Evolutionary conservation across 116 monocot genomes (phyloP), one percentile per base, ranked within the genome.

Genomic region (Thalassia testudinum): DNA sequence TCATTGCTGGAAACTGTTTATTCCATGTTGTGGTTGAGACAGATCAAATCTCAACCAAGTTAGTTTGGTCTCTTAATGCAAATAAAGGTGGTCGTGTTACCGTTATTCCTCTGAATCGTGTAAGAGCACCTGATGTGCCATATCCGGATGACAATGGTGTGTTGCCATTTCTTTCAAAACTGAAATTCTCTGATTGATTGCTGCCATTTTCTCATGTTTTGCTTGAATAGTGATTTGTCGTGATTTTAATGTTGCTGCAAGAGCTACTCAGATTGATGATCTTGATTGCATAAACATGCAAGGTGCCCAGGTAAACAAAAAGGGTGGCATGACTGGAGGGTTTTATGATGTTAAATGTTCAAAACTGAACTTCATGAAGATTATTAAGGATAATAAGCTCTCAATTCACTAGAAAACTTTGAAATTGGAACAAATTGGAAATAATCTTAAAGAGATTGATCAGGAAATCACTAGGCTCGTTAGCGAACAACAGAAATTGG

Each of bases 311-410:
- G 97, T 97, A 43, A 89, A 77, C 71, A 97, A 82, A 72, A 97
- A 97, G 74, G 97, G 97, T 73, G 97, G 86, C 25, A 97, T 97
- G 97, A 97, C 90, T 43, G 97, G 97, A 19, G 97, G 97, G 50
- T 97, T 77, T 77, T 97, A 97, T 72, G 97, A 97, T 64, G 75
- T 65, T 25, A 79, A 79, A 42, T 74, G 82, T 24, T 97, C 97
- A 22, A 97, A 77, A 55, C 67, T 97, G 65, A 97, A 89, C 49
- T 82, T 85, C 63, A 68, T 89, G 72, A 89, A 85, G 47, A 57
- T 76, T 47, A 79, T 97, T 18, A 81, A 62, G 61, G 62, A 97
- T 49, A 81, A 74, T 53, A 77, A 79, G 64, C 59, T 50, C 20
- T 66, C 62, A 27, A 89, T 97, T 26, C 56, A 75, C 8, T 52